Base-by-base conservation (phyloP, 306 rosid genomes). In the Heteromeles arbutifolia region DNA sequence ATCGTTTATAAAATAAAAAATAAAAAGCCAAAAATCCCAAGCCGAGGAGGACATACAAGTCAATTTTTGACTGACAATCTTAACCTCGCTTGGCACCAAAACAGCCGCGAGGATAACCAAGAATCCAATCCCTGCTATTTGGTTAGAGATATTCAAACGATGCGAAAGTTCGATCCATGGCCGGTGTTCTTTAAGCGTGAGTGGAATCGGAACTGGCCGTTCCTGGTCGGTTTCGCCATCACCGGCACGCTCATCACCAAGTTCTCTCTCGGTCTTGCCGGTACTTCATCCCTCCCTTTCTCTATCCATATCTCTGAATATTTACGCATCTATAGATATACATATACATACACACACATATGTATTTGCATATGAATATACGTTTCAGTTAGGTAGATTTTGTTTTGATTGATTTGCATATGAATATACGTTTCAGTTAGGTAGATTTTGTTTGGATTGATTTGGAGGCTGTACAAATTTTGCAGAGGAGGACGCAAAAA, bases 121-220 rank as follows among this genome's bases (percentile, higher is more conserved):
- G n/a, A n/a, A n/a, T n/a, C n/a, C n/a, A n/a, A n/a, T n/a, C n/a
- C n/a, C n/a, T n/a, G n/a, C n/a, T n/a, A n/a, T n/a, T n/a, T n/a
- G n/a, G n/a, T n/a, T n/a, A n/a, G n/a, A n/a, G n/a, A n/a, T n/a
- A n/a, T n/a, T n/a, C n/a, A n/a, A n/a, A n/a, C n/a, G 64, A 88
- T 83, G 92, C 25, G 81, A 69, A 73, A 74, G 56, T 88, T 89
- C 77, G 91, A 89, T 85, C 89, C 89, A 3, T 89, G 91, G 93
- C 82, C 89, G 1, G 70, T 89, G 21, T 85, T 87, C 87, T 87
- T 87, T 84, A 85, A 76, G 89, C 84, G 89, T 4, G 89, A 87
- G 82, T 85, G 88, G 89, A 87, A 76, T 4, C 85, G 88, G 4
- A 89, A 80, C 58, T 87, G 89, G 93, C 91, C 93, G 19, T 89